These are phyloP conservation scores for Rhizodiscina lignyota DNA, from an alignment of 495 filamentous ascomycete species.

Conservation along the genomic window DNA sequence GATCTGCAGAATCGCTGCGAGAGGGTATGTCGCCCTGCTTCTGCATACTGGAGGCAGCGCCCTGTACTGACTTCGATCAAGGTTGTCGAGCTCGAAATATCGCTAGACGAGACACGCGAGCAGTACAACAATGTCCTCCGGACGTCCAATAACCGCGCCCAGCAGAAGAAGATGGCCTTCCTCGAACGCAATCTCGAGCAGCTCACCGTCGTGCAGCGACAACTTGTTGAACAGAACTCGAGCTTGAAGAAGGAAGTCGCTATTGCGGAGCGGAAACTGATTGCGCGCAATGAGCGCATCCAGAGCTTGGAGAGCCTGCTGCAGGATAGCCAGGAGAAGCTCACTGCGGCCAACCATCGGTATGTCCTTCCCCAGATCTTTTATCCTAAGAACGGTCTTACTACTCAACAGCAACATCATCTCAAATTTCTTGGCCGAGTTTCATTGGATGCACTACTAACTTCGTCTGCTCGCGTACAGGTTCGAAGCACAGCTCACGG, in stretches of 20 bases:
- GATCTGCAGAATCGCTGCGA: conserved; percentile 97
- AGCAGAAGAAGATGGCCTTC: conserved; percentile 99
- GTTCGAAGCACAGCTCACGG: conserved; percentile 91
- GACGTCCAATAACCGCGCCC: conserved; percentile 87
- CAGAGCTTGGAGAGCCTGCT: conserved; percentile 78
- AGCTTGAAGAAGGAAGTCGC: conserved; percentile 96
- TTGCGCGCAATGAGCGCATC: conserved; percentile 92
- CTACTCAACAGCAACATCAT: background rate
- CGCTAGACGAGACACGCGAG: conserved; percentile 87
- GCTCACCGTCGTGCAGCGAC: conserved; percentile 87
- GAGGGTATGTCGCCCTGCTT: conserved; percentile 32
- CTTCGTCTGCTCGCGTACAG: conserved; percentile 35
- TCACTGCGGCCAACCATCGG: conserved; percentile 91
- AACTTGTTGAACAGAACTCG: conserved; percentile 94
- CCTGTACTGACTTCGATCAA: conserved; percentile 13
- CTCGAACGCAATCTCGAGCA: conserved; percentile 96
- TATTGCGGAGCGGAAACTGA: conserved; percentile 92
- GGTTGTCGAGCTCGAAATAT: conserved; percentile 93
- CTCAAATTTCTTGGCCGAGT: background rate
- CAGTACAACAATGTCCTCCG: conserved; percentile 97
- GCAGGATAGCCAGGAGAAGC: conserved; percentile 93
- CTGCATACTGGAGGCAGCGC: too few relatives aligned
- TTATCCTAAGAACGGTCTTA: conserved; percentile 3
- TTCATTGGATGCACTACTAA: too few relatives aligned
- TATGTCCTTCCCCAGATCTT: conserved; percentile 28